Evolutionary conservation across 768 basidiomycete genomes (phyloP).

Genomic region (Clavulina sp.): DNA sequence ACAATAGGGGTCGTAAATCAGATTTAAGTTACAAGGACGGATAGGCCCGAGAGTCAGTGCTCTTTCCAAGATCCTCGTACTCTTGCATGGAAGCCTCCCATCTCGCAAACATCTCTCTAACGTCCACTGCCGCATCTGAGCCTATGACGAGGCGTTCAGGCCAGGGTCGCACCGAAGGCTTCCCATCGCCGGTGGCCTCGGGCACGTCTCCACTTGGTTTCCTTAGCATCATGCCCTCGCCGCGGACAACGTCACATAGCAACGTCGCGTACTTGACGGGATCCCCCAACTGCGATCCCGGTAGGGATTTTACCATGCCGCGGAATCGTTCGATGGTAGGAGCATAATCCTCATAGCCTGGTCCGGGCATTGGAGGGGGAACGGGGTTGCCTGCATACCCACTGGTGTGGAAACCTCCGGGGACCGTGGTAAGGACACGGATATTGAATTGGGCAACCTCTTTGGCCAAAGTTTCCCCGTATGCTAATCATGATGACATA

Average conservation of each 20-base stretch:
- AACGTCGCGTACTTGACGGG: neutral
- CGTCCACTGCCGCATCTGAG: too few relatives aligned
- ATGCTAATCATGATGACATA: neutral
- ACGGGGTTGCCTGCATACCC: neutral
- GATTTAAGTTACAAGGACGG: too few relatives aligned
- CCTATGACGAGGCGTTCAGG: too few relatives aligned
- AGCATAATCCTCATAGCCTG: neutral
- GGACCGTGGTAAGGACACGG: neutral
- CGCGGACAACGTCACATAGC: neutral
- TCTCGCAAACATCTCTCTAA: too few relatives aligned
- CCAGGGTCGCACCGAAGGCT: too few relatives aligned
- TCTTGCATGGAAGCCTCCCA: too few relatives aligned
- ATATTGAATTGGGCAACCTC: neutral
- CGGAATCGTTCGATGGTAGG: neutral
- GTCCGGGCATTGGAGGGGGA: neutral
- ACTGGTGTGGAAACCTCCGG: neutral
- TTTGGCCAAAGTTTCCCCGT: neutral
- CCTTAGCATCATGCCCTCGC: constrained; percentile 1
- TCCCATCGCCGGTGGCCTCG: too few relatives aligned
- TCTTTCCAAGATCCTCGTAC: too few relatives aligned
- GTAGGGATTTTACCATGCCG: neutral
- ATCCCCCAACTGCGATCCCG: neutral
- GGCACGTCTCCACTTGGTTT: too few relatives aligned
- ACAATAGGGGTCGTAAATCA: too few relatives aligned
- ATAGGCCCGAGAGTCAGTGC: too few relatives aligned